These are phyloP conservation scores for Jamesozyma rosinii DNA, from an alignment of 805 yeast species.

Conservation along the genomic window DNA sequence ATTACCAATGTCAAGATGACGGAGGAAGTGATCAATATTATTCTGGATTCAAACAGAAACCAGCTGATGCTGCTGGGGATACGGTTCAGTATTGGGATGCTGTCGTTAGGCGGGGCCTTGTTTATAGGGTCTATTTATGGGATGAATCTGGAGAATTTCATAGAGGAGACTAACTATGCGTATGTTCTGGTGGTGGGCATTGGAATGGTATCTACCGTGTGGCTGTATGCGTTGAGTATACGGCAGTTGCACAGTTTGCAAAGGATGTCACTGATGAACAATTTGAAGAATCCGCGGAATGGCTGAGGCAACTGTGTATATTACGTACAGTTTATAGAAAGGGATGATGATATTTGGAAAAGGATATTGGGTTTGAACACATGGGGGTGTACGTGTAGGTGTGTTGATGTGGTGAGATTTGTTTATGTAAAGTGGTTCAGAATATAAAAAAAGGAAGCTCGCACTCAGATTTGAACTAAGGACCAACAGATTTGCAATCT, in stretches of 20 bases:
- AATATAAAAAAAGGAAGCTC: constrained; percentile 53
- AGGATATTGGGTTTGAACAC: no score
- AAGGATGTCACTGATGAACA: constrained; percentile 59
- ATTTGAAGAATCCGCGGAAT: constrained; percentile 7
- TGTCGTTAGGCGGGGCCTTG: constrained; percentile 73
- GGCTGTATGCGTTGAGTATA: constrained; percentile 46
- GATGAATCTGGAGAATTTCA: constrained; percentile 87
- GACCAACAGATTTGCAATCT: constrained; percentile 98
- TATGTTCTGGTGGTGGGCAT: constrained; percentile 41
- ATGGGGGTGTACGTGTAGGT: no score
- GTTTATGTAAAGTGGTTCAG: not conserved
- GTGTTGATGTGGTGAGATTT: no score
- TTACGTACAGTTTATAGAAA: no score
- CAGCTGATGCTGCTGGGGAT: constrained; percentile 83
- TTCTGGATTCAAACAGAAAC: constrained; percentile 88
- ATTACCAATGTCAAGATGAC: constrained; percentile 81
- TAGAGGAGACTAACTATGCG: constrained; percentile 74
- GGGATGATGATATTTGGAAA: no score
- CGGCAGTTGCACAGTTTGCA: constrained; percentile 55
- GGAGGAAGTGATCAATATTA: constrained; percentile 89
- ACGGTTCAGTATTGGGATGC: constrained; percentile 70
- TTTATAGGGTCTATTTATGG: constrained; percentile 85
- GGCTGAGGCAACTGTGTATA: no score
- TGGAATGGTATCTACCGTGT: constrained; percentile 36
- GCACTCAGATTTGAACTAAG: constrained; percentile 93